Evolutionary conservation across 257 asterid species (phyloP), one percentile per base, ranked within the genome.

Genomic region (Salvia rosmarinus): DNA sequence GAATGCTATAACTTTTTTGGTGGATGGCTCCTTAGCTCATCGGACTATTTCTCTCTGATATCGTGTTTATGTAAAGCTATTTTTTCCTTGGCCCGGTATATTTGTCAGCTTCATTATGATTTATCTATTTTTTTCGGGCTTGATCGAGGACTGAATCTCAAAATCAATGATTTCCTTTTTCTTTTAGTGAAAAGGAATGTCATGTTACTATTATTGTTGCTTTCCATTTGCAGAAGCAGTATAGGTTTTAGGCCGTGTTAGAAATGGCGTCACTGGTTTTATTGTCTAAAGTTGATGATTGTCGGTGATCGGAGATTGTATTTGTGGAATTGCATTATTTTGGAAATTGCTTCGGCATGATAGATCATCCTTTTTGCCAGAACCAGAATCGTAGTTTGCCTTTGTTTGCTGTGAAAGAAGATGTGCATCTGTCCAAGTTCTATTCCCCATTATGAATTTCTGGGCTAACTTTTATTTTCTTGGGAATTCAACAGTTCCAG

Each of bases 401-500:
- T 68, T 13, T 44, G 25, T 58, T 32, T 50, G 35, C 17, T 43
- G 55, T 50, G 49, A 47, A 51, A 43, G 23, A 34, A 20, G 50
- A 20, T 44, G 20, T 16, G 64, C 63, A 13, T 32, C 19, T 50
- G 42, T 32, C 30, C 39, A 11, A 35, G 5, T 34, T 10, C 37
- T 34, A 10, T 16, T 66, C 19, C 50, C 25, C 43, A 49, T 40
- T 23, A 23, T 5, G 37, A 64, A 43, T 37, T 64, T 32, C 75
- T 54, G 13, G 58, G 63, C 70, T 55, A n/a, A 64, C 34, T 55
- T 39, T 7, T 72, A 30, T 68, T 60, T 32, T n/a, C n/a, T 72
- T 75, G 87, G 79, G 76, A 69, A 47, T 46, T 73, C 9, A 71
- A 78, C 82, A 80, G 32, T 71, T 82, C 78, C 82, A 82, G 85